Evolutionary conservation across 2,329 filamentous ascomycete genomes (phyloP).

Genomic region (Grosmannia penicillata): DNA sequence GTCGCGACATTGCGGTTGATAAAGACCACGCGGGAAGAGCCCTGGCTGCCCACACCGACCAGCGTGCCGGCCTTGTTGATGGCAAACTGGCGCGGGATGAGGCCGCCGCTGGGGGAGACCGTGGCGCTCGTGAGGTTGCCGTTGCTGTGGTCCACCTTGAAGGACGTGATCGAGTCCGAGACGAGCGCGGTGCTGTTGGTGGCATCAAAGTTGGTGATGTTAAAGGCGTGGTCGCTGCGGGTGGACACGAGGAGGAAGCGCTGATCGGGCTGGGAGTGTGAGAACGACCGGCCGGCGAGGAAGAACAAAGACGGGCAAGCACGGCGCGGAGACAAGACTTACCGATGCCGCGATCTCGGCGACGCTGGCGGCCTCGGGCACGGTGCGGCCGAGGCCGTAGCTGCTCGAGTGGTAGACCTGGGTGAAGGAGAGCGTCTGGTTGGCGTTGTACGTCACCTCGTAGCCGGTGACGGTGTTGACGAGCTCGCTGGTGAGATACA

Average conservation of each 20-base stretch:
- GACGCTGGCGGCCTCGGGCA: slow-evolving; percentile 27
- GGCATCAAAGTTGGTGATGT: slow-evolving; percentile 29
- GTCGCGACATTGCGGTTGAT: slow-evolving; percentile 42
- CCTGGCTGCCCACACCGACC: slow-evolving; percentile 52
- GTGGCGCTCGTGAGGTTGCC: slow-evolving; percentile 42
- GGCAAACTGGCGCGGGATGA: slow-evolving; percentile 51
- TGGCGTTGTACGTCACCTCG: slow-evolving; percentile 33
- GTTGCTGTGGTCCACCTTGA: slow-evolving; percentile 35
- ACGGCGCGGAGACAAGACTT: no score
- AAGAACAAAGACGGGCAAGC: neutral
- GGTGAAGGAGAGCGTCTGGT: slow-evolving; percentile 26
- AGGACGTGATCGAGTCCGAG: slow-evolving; percentile 52
- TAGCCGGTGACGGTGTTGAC: slow-evolving; percentile 41
- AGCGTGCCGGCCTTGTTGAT: slow-evolving; percentile 49
- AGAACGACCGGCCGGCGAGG: neutral
- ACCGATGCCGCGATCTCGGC: slow-evolving; percentile 46
- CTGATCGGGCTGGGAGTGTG: slow-evolving; percentile 32
- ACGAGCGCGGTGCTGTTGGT: slow-evolving; percentile 27
- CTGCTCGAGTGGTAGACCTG: slow-evolving; percentile 32
- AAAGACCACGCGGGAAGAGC: slow-evolving; percentile 43
- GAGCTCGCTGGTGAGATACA: slow-evolving; percentile 49
- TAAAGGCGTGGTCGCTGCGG: slow-evolving; percentile 44
- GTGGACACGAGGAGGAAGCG: slow-evolving; percentile 54
- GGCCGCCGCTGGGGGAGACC: slow-evolving; percentile 48
- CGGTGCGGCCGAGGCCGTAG: slow-evolving; percentile 26